phyloP scores from a whole-genome alignment of 1,284 basidiomycete genomes.

The Ganoderma sp. region DNA sequence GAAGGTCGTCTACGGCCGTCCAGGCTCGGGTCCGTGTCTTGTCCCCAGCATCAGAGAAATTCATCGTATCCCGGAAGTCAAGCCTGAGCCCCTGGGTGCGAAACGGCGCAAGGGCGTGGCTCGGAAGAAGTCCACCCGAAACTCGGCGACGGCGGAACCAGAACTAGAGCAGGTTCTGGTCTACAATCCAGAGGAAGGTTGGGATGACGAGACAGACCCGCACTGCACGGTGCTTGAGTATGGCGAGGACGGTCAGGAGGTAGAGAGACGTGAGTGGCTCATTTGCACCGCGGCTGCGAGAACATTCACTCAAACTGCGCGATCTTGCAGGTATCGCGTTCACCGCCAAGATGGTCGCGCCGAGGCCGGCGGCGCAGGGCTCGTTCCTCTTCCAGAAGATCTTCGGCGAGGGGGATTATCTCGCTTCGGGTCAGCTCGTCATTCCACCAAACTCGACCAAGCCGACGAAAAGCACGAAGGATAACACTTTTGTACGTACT shows the following conservation, averaged over 20 bases:
- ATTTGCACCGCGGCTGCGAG: not conserved
- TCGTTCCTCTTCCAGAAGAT: constrained; percentile 91
- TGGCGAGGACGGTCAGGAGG: constrained; percentile 58
- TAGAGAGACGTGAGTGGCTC: constrained; percentile 67
- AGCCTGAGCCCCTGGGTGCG: constrained; percentile 58
- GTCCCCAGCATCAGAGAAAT: constrained; percentile 86
- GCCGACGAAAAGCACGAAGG: constrained; percentile 87
- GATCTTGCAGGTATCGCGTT: constrained; percentile 69
- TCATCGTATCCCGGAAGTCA: constrained; percentile 76
- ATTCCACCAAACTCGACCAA: constrained; percentile 83
- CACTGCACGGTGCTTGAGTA: constrained; percentile 77
- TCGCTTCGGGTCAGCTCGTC: constrained; percentile 87
- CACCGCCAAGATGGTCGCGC: constrained; percentile 67
- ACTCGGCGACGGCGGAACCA: constrained; percentile 40
- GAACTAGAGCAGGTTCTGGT: constrained; percentile 43
- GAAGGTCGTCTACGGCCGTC: constrained; percentile 79
- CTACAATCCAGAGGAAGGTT: constrained; percentile 78
- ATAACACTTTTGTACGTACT: constrained; percentile 90
- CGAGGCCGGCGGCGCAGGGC: constrained; percentile 62
- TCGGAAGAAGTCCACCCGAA: constrained; percentile 48
- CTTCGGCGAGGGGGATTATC: constrained; percentile 92
- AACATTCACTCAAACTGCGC: not conserved
- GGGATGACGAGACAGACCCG: constrained; percentile 83
- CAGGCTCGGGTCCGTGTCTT: constrained; percentile 57
- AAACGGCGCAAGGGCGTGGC: constrained; percentile 48